Evolutionary conservation across 768 basidiomycete genomes (phyloP), one percentile per base, ranked within the genome.

Genomic region (Lentinula boryana): DNA sequence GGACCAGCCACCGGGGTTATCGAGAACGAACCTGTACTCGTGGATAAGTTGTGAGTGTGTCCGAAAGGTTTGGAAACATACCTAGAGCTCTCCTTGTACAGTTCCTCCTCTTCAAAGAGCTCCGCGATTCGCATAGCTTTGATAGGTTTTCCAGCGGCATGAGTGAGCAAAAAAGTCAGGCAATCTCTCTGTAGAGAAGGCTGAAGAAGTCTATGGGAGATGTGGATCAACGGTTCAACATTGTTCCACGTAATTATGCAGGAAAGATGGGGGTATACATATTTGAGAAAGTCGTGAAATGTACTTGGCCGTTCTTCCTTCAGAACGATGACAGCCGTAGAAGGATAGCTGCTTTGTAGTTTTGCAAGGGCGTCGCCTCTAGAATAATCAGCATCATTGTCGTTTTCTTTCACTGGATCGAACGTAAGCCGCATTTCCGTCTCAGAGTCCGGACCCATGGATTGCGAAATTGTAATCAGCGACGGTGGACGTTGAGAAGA

Each of bases 241-340:
- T 97, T 97, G 66, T 92, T 91, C 93, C 95, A 98, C 0, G 92
- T 89, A 58, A 96, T 94, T 8, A 91, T 91, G 74, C 94, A 96
- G 64, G 94, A 90, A 58, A 95, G 78, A 64, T 95, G 91, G 18
- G 95, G 95, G 71, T 97, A 96, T 56, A 95, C 85, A 70, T 88
- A 95, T 76, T 91, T 92, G 61, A 97, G 81, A 70, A 96, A 94
- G 72, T 96, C 95, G 61, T 96, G 94, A 71, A 97, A 95, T 10
- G 87, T 91, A 69, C 77, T 82, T 2, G 95, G 92, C 83, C 31
- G 60, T 75, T 97, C 95, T 72, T 98, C 95, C 64, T 91, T 90
- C 56, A 98, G 82, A 21, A 94, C 85, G 44, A 98, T 89, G 3
- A 93, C 85, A 12, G 94, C 95, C 66, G 93, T 90, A 1, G 88